These are phyloP conservation scores for Inga laurina DNA, from an alignment of 306 rosid species.

Conservation along the genomic window DNA sequence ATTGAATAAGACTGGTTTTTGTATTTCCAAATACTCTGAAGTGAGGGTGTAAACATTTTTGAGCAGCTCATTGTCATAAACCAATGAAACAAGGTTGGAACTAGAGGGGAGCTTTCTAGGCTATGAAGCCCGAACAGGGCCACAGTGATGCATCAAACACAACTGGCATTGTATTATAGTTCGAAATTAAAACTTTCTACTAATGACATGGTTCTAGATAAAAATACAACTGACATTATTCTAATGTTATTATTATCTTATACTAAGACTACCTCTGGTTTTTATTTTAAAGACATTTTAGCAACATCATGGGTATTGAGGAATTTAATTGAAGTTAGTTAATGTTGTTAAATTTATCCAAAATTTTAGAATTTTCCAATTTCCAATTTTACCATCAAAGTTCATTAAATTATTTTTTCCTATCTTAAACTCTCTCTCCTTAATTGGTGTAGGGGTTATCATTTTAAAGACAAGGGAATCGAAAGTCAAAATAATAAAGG, in stretches of 20 bases:
- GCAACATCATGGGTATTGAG: neutral
- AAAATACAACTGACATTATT: neutral
- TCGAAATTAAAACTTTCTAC: neutral
- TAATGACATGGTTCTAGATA: neutral
- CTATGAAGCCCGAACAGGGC: neutral
- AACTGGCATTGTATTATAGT: neutral
- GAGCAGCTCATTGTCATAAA: neutral
- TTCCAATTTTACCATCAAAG: neutral
- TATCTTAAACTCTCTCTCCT: neutral
- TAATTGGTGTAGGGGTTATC: neutral
- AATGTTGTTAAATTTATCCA: neutral
- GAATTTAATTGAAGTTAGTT: neutral
- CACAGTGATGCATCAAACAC: neutral
- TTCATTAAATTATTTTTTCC: neutral
- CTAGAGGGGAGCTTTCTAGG: neutral
- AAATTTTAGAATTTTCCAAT: neutral
- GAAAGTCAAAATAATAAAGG: neutral
- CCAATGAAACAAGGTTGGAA: neutral
- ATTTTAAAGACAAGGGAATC: neutral
- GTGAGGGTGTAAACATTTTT: neutral
- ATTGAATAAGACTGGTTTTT: neutral
- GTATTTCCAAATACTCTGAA: neutral
- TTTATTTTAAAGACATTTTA: neutral
- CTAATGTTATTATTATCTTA: neutral
- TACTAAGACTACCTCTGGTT: neutral